phyloP scores from a whole-genome alignment of 163 green algal genomes.

The Scenedesmus sp. region DNA sequence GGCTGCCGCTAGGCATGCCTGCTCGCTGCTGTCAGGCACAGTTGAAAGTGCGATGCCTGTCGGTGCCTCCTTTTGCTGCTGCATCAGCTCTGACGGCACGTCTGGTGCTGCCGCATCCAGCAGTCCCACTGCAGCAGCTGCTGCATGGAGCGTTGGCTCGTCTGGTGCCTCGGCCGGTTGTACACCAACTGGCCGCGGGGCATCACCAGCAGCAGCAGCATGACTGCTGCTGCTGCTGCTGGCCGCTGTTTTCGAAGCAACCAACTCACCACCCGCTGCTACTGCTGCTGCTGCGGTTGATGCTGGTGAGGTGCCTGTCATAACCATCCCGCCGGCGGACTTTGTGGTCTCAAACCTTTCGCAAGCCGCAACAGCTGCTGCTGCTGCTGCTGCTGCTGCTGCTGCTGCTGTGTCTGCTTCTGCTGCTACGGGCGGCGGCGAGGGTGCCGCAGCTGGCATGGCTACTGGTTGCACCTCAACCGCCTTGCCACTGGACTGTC shows the following conservation, averaged over 20 bases:
- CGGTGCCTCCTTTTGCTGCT: not conserved
- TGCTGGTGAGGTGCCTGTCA: not conserved
- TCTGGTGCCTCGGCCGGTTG: not conserved
- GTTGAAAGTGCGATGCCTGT: not conserved
- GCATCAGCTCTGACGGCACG: not conserved
- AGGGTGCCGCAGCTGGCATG: not conserved
- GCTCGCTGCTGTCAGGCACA: not conserved
- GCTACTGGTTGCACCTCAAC: not conserved
- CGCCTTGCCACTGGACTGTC: not conserved
- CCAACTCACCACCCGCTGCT: not conserved
- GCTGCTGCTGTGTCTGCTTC: not conserved
- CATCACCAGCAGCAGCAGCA: no score
- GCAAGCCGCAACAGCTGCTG: not conserved
- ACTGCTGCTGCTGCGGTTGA: not conserved
- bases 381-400: not conserved
- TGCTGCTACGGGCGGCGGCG: not conserved
- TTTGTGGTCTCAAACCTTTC: not conserved
- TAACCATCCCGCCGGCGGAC: not conserved
- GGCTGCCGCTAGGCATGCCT: not conserved
- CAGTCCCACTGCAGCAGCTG: no score
- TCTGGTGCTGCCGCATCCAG: not conserved
- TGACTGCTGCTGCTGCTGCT: no score
- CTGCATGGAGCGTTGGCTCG: not conserved
- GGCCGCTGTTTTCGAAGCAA: not conserved
- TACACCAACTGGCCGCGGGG: no score